Percentiles rank a stretch among this genome's conserved stretches.
phyloP scores from a whole-genome alignment of 306 rosid genomes.

The Lathyrus sativus region DNA sequence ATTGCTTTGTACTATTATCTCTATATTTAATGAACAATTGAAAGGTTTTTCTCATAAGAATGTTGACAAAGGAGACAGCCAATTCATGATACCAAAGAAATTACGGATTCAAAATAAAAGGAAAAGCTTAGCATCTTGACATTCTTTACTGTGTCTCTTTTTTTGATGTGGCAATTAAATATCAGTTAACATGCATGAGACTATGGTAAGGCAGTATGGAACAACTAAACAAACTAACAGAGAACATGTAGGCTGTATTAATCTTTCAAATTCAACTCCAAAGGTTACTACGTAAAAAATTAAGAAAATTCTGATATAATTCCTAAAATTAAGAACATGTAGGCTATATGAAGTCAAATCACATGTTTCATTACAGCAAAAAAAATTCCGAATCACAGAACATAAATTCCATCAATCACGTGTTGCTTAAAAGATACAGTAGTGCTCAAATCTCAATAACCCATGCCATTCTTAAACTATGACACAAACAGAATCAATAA shows the following conservation, averaged over 20 bases:
- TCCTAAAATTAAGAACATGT: too few species aligned
- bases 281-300: conserved; percentile 21
- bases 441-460: not conserved
- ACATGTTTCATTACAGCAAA: conserved; percentile 21
- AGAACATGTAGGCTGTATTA: too few species aligned
- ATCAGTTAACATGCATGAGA: conserved; percentile 13
- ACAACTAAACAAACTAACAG: not conserved
- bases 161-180: not conserved
- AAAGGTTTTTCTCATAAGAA: not conserved
- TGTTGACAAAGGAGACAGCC: too few species aligned
- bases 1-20: conserved; percentile 2
- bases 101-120: too few species aligned
- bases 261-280: too few species aligned
- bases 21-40: not conserved
- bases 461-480: conserved; percentile 22
- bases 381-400: conserved; percentile 17
- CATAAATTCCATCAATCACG: conserved; percentile 23
- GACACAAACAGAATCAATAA: conserved; percentile 15
- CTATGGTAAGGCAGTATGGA: not conserved
- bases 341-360: not conserved
- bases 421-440: conserved; percentile 1
- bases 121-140: too few species aligned
- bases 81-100: too few species aligned
- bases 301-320: too few species aligned
- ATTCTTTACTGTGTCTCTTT: too few species aligned